Evolutionary conservation across 805 yeast genomes (phyloP), one percentile per base, ranked within the genome.

Genomic region (Ogataea wickerhamii): DNA sequence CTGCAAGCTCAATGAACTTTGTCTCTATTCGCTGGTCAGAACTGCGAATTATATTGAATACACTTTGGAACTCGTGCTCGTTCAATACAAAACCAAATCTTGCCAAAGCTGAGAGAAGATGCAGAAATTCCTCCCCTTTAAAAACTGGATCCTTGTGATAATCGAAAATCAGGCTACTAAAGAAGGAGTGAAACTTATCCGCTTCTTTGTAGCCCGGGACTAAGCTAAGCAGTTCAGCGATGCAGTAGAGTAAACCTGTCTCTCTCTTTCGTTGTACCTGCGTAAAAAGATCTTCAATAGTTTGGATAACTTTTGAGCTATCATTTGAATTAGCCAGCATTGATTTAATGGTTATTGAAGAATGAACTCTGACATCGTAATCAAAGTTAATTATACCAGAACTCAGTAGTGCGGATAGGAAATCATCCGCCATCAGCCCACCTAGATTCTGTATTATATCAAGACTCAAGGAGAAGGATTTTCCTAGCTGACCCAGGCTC

Each of bases 401-500:
- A 0, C 48, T 36, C 1, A 65, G 18, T 5, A 76, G 47, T 34
- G 57, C 57, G 1, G 53, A 54, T 0, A 63, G 25, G 39, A 73
- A 68, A 0, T 57, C 43, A 0, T 34, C 30, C 12, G 26, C 29
- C 37, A 65, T 28, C 12, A 46, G 18, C 1, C 45, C 49, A 19
- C 44, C 44, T 3, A 57, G 10, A 5, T 28, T 19, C 5, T 30
- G 5, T 2, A 38, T 28, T 6, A 60, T 43, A 3, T 18, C 24
- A 20, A 47, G n/a, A 28, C 55, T 36, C 13, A 55, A 23, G 2
- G 18, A 35, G 24, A 60, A 78, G 3, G 82, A 58, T 42, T 64
- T 38, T 30, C 59, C 37, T 34, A 71, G 43, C 39, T 69, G 63
- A 4, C 78, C 76, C 10, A 79, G 55, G 5, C 64, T 56, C 32